Evolutionary conservation across 1,139 yeast genomes (phyloP), one percentile per base, ranked within the genome.

Genomic region (Debaryomycetaceae sp.): DNA sequence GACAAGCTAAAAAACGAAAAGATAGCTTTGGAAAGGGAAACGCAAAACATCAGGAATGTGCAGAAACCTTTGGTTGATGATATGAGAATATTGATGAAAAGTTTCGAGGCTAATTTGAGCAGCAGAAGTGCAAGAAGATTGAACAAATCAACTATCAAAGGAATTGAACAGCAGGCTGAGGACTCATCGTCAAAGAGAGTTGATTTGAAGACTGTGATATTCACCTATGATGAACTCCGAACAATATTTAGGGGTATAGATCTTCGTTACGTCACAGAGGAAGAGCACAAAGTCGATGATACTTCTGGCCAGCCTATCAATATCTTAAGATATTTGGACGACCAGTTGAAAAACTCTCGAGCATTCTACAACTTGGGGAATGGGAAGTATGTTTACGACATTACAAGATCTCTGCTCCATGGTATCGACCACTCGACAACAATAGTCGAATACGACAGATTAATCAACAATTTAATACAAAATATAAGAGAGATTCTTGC

Each of bases 61-160:
- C 69, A 70, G 41, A 55, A 65, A 38, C 77, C 76, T 1, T 48
- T 68, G 17, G 50, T 70, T 32, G 68, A 66, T 24, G 55, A 66
- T 37, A 67, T 70, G 62, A 55, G 54, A 15, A 36, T 41, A 9
- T 47, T 70, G 32, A 55, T 60, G 3, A 45, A 42, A 28, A 55
- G 53, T 26, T 70, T 66, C 45, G 60, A 58, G 17, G 39, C 40
- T 35, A 51, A 49, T 34, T 44, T 57, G 16, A 50, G 40, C 18
- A 48, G 48, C 15, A 42, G 42, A 31, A 42, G 46, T 11, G 52
- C 56, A 33, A 47, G 41, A 31, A 40, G 45, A 24, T 45, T 28
- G 36, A 34, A 28, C 38, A 43, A 31, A 26, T 17, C 44, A 5
- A 17, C 46, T 26, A 42, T 41, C 15, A 22, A 22, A 11, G 26